Conservation (phyloP, 805 yeast species). For the Spathaspora boniae region DNA sequence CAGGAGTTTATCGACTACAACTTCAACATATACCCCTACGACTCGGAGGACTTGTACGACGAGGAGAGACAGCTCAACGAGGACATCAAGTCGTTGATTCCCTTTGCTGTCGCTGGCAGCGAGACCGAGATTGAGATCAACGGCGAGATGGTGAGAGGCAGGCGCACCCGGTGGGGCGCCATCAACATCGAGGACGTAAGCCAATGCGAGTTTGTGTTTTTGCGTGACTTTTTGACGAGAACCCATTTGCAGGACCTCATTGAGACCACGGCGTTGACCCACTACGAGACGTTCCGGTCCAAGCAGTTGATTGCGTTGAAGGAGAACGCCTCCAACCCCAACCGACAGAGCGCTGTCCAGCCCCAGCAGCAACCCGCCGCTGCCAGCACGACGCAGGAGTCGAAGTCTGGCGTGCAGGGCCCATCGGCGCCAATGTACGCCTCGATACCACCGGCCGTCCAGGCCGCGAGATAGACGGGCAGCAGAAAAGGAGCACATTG, state of each 20-base stretch:
- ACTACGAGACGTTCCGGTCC: conserved; percentile 90
- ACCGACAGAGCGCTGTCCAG: conserved; percentile 23
- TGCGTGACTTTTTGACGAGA: conserved; percentile 90
- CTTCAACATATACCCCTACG: conserved; percentile 82
- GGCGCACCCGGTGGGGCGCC: conserved; percentile 92
- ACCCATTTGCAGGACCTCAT: conserved; percentile 95
- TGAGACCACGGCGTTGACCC: conserved; percentile 83
- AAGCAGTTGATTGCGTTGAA: conserved; percentile 91
- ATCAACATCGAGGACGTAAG: conserved; percentile 90
- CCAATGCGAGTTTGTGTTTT: conserved; percentile 93
- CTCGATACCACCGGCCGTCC: background rate
- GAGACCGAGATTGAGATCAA: conserved; percentile 70
- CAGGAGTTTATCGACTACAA: conserved; percentile 69
- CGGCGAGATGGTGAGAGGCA: conserved; percentile 82
- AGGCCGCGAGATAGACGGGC: background rate
- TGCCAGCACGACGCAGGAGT: background rate
- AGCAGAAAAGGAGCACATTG: too few relatives aligned
- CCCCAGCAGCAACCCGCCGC: background rate
- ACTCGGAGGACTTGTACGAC: conserved; percentile 61
- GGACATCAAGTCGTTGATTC: conserved; percentile 71
- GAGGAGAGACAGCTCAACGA: conserved; percentile 72
- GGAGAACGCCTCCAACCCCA: conserved; percentile 69
- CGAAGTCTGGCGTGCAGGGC: too few relatives aligned
- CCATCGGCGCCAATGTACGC: too few relatives aligned
- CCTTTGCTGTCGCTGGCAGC: conserved; percentile 94